Base-by-base conservation (phyloP, 2,329 filamentous ascomycete genomes). In the Aspergillus piperis region DNA sequence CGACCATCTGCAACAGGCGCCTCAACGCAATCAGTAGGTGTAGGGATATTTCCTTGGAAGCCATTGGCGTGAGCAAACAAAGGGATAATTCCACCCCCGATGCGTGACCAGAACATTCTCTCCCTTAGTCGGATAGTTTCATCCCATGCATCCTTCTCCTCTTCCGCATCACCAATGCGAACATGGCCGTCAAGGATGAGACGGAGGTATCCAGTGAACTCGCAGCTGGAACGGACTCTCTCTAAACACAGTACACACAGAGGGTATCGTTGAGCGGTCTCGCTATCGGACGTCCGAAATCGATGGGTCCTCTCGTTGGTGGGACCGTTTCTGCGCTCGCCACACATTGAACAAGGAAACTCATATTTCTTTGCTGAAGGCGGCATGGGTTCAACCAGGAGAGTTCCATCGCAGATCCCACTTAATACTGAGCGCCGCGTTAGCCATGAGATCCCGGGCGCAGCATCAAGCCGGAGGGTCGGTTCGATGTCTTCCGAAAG, bases 41-140 rank as follows among this genome's bases (percentile, higher is more conserved):
- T 51, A 4, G 36, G 27, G 27, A 36, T 27, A 25, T 19, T 55
- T 6, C 44, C 52, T 42, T 60, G 60, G 44, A 48, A 39, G 25
- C 32, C 59, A 27, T 62, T 68, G 27, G 62, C 49, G 11, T 64
- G 67, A 25, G 80, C 65, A 54, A 81, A 80, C 11, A 84, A 81
- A 1, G 94, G 95, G 11, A 98, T 80, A 2, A 99, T 92, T 13
- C 95, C 95, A 27, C 93, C 95, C 25, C 94, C 94, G 55, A 99
- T 87, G 58, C 95, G 86, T 54, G 91, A 87, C 95, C 95, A 99
- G 74, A 99, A 99, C 90, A 99, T 96, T 68, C 94, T 88, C 75
- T 99, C 95, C 54, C 95, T 84, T 51, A 98, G 78, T 30, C 90
- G 86, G 10, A 97, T 90, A 59, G 92, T 92, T 79, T 99, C 95